These are phyloP conservation scores for Picea engelmannii DNA, from an alignment of 83 land plant species.

Conservation along the genomic window DNA sequence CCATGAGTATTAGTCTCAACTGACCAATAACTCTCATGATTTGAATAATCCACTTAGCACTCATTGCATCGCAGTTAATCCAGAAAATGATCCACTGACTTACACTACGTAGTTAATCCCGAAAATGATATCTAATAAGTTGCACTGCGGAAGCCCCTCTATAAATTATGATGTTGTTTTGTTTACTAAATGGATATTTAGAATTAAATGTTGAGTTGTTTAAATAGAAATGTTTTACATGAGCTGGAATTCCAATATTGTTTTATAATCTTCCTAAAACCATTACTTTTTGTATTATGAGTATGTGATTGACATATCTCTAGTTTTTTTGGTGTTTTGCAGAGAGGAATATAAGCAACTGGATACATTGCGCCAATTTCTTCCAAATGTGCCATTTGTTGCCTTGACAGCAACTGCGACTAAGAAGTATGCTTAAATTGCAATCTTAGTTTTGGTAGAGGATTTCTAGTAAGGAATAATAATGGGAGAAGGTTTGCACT, in stretches of 20 bases:
- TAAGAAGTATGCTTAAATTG: constrained; percentile 47
- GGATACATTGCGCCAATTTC: constrained; percentile 38
- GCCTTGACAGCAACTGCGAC: constrained; percentile 93
- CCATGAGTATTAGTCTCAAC: too few relatives aligned
- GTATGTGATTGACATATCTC: neutral
- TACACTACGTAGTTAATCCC: too few relatives aligned
- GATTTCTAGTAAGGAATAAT: neutral
- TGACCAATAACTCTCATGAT: too few relatives aligned
- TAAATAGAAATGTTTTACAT: neutral
- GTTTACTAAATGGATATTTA: too few relatives aligned
- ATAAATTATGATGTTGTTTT: too few relatives aligned
- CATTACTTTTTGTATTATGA: neutral
- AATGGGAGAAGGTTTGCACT: too few relatives aligned
- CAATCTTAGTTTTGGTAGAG: neutral
- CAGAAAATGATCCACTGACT: too few relatives aligned
- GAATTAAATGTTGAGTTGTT: neutral
- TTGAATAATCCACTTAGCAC: too few relatives aligned
- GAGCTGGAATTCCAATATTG: neutral
- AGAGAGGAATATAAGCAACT: constrained; percentile 79
- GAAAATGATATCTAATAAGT: too few relatives aligned
- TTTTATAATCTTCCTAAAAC: neutral
- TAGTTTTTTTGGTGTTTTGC: constrained; percentile 13
- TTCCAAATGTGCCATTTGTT: constrained; percentile 73
- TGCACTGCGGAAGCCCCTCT: too few relatives aligned
- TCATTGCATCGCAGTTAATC: too few relatives aligned